A percentile compares a stretch with the other conserved stretches of the same genome.
These are phyloP conservation scores for Halophytophthora batemanensis DNA, from an alignment of 352 stramenopile genomes.

Conservation along the genomic window DNA sequence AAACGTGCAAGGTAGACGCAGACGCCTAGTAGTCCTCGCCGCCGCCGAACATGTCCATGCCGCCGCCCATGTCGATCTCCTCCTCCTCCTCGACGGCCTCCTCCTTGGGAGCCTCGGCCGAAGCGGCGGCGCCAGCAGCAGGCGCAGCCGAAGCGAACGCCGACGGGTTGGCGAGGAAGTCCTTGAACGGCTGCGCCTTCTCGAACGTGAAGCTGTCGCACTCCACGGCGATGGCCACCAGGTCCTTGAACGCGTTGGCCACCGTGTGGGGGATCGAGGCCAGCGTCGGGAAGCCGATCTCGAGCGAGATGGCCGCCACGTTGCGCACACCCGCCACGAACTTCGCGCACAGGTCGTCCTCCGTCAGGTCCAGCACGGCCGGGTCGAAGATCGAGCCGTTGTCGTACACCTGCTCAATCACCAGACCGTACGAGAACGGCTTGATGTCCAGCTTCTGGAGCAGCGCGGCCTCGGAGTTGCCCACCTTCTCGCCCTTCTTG, in stretches of 20 bases:
- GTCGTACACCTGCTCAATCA: constrained; percentile 97
- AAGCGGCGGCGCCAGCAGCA: constrained; percentile 74
- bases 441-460: constrained; percentile 99
- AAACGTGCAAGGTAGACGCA: background rate
- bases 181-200: constrained; percentile 97
- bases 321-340: constrained; percentile 94
- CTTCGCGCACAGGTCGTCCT: constrained; percentile 95
- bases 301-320: constrained; percentile 95
- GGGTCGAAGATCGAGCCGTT: constrained; percentile 99
- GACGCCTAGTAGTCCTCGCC: constrained; percentile 67
- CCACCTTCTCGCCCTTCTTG: constrained; percentile 95
- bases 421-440: constrained; percentile 99
- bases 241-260: constrained; percentile 98
- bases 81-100: constrained; percentile 78
- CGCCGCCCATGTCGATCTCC: constrained; percentile 81
- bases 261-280: constrained; percentile 98
- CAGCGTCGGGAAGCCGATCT: constrained; percentile 95
- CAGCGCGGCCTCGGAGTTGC: constrained; percentile 97
- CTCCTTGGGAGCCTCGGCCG: constrained; percentile 51
- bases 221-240: constrained; percentile 95
- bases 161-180: constrained; percentile 92
- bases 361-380: constrained; percentile 97
- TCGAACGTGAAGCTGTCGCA: constrained; percentile 97
- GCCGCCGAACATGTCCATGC: constrained; percentile 86
- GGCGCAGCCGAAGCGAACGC: constrained; percentile 90